Evolutionary conservation across 2,329 filamentous ascomycete genomes (phyloP).

Genomic region (Endoconidiophora laricicola): DNA sequence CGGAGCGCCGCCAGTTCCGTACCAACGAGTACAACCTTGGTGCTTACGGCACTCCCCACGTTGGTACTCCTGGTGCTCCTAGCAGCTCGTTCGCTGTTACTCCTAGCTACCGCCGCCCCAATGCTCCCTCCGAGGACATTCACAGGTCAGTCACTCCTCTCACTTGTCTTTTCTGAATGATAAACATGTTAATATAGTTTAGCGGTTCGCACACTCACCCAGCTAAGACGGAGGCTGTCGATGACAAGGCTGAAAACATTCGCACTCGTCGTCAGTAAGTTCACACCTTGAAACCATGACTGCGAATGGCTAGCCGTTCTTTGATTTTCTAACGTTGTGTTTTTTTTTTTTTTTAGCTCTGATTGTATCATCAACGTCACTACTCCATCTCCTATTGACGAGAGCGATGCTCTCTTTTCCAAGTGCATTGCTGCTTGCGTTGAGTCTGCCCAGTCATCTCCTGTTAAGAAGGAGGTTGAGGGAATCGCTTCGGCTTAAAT

Average conservation of each 20-base stretch:
- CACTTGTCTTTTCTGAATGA: neutral
- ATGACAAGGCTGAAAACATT: neutral
- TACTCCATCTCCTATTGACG: slow-evolving; percentile 29
- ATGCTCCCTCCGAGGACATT: slow-evolving; percentile 17
- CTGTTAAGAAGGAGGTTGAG: slow-evolving; percentile 20
- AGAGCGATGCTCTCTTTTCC: slow-evolving; percentile 38
- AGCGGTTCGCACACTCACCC: too few relatives aligned
- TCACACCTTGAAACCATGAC: neutral
- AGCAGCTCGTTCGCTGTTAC: slow-evolving; percentile 19
- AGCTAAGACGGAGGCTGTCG: too few relatives aligned
- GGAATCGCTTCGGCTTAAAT: neutral
- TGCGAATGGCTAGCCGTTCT: slow-evolving; percentile 18
- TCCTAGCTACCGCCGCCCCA: slow-evolving; percentile 17
- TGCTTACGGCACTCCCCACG: slow-evolving; percentile 46
- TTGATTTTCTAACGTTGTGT: neutral
- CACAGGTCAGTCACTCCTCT: neutral
- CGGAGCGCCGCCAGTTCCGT: slow-evolving; percentile 86
- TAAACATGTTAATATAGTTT: too few relatives aligned
- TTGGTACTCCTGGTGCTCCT: slow-evolving; percentile 29
- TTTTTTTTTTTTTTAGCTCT: slow-evolving; percentile 19
- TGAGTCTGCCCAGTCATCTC: slow-evolving; percentile 32
- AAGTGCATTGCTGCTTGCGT: slow-evolving; percentile 30
- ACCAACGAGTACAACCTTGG: slow-evolving; percentile 85
- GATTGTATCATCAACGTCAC: slow-evolving; percentile 21
- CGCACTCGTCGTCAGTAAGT: slow-evolving; percentile 10